Evolutionary conservation across 257 asterid genomes (phyloP).

Genomic region (Solanum acaule): DNA sequence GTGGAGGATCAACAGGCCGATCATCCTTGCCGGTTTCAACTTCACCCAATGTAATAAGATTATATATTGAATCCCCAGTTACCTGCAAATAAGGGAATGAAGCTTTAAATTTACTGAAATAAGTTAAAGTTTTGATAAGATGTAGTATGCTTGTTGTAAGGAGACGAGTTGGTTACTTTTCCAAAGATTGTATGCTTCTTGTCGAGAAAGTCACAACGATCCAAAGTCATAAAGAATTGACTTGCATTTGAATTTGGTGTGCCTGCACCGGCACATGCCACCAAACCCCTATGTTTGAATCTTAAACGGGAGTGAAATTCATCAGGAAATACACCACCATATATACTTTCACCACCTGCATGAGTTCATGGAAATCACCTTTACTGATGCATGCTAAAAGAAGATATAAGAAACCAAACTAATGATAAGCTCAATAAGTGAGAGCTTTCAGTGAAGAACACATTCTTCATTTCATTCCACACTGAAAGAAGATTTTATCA

Average conservation of each 20-base stretch:
- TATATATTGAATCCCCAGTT: constrained; percentile 85
- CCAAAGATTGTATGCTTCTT: constrained; percentile 95
- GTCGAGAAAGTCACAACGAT: constrained; percentile 85
- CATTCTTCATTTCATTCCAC: background rate
- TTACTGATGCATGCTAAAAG: background rate
- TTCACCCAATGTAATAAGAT: constrained; percentile 72
- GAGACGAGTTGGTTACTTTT: constrained; percentile 41
- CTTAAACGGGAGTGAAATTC: constrained; percentile 95
- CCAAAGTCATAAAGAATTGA: constrained; percentile 88
- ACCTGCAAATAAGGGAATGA: constrained; percentile 37
- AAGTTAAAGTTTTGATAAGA: background rate
- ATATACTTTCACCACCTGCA: constrained; percentile 93
- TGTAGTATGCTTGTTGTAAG: background rate
- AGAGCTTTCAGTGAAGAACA: background rate
- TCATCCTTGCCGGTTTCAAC: constrained; percentile 79
- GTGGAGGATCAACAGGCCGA: constrained; percentile 79
- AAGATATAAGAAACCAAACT: background rate
- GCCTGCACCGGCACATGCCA: constrained; percentile 92
- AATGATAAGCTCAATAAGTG: background rate
- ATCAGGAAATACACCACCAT: constrained; percentile 78
- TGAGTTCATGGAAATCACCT: background rate
- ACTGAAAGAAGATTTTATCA: background rate
- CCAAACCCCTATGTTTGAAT: constrained; percentile 95
- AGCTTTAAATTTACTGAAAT: constrained; percentile 5
- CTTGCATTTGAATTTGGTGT: constrained; percentile 83